Conservation (phyloP, 2,329 filamentous ascomycete species). For the Pestalotiopsis sp. region DNA sequence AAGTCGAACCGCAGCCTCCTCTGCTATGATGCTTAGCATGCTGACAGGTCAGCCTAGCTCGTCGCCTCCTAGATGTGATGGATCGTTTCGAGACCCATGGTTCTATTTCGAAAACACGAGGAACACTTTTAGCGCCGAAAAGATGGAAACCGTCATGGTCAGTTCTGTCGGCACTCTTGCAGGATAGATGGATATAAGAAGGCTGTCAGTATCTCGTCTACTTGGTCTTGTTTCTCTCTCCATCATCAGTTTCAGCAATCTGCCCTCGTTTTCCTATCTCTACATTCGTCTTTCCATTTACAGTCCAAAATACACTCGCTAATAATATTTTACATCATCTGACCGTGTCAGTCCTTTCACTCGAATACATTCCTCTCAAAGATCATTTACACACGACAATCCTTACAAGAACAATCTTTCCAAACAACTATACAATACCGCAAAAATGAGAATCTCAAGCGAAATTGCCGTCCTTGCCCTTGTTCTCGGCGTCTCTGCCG, state of each 20-base stretch:
- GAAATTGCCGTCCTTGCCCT: conserved; percentile 7
- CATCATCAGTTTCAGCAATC: conserved; percentile 1
- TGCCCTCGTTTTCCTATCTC: not conserved
- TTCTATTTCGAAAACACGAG: not conserved
- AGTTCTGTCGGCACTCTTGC: not conserved
- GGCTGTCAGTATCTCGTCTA: not conserved
- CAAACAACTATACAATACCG: not conserved
- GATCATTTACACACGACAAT: not conserved
- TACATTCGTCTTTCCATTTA: conserved; percentile 1
- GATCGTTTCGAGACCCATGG: not conserved
- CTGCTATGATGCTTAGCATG: not conserved
- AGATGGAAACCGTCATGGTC: not conserved
- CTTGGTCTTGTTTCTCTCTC: not conserved
- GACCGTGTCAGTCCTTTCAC: conserved; percentile 10
- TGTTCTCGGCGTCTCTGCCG: conserved; percentile 5
- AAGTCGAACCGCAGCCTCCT: not conserved
- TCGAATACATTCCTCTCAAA: not conserved
- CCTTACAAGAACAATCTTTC: not conserved
- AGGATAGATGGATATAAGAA: not conserved
- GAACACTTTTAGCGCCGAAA: not conserved
- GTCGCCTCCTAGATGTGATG: not conserved
- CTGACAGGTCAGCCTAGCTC: conserved; percentile 1
- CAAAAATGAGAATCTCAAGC: conserved; percentile 4
- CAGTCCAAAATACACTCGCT: conserved; percentile 6
- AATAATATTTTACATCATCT: conserved; percentile 6